Percentiles rank a stretch among this genome's conserved stretches.
Evolutionary conservation across 768 basidiomycete species (phyloP).

Genomic region (Psilocybe sp.): DNA sequence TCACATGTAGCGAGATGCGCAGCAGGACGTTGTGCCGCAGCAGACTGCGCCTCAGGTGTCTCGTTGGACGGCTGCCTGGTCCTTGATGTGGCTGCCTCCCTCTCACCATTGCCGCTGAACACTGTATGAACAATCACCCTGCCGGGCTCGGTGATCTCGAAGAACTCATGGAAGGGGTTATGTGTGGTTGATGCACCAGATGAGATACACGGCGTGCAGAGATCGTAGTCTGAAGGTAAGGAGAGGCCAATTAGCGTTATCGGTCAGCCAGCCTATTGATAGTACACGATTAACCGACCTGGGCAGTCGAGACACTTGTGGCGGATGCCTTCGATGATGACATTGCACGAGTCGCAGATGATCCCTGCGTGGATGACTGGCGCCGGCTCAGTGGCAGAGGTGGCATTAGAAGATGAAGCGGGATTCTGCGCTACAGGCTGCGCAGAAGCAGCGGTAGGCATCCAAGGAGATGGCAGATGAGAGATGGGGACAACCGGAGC

Average conservation of each 20-base stretch:
- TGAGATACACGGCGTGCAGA: conserved; percentile 59
- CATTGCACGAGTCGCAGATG: conserved; percentile 64
- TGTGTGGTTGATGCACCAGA: conserved; percentile 49
- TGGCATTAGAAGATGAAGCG: background rate
- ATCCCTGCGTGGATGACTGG: conserved; percentile 54
- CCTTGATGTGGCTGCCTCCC: conserved; percentile 12
- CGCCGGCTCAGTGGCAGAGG: conserved; percentile 9
- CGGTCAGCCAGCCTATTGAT: background rate
- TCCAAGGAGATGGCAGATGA: background rate
- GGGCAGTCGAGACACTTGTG: conserved; percentile 82
- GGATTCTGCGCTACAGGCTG: background rate
- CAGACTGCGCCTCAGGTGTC: conserved; percentile 6
- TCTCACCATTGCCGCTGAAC: conserved; percentile 37
- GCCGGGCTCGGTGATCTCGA: conserved; percentile 64
- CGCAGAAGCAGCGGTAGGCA: conserved; percentile 4
- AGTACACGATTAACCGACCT: conserved; percentile 34
- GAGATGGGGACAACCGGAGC: background rate
- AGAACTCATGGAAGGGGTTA: conserved; percentile 67
- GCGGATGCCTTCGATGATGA: conserved; percentile 58
- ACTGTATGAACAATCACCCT: conserved; percentile 65
- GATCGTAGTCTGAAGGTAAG: conserved; percentile 57
- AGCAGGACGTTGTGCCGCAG: conserved; percentile 21
- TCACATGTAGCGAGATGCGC: conserved; percentile 71
- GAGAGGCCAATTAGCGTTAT: background rate
- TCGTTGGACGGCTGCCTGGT: conserved; percentile 1